Evolutionary conservation across 345 rosid genomes (phyloP), one percentile per base, ranked within the genome.

Genomic region (Triadica sebifera): DNA sequence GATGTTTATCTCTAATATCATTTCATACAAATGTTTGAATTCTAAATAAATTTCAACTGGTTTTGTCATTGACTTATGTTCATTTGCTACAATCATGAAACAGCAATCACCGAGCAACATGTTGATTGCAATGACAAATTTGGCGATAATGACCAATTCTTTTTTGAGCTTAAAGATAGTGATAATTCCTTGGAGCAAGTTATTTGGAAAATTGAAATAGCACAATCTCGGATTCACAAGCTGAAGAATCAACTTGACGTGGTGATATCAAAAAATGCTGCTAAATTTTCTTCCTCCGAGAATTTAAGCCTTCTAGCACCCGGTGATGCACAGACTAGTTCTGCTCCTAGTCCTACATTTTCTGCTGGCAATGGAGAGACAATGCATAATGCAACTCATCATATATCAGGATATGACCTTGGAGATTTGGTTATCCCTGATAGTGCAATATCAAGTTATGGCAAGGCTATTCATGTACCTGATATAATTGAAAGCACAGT

Each of bases 401-500:
- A 83, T 65, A 85, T 84, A 25, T 37, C 86, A 47, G 90, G 78
- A 13, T 90, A 82, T 57, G 88, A 84, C 74, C 82, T 87, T 16
- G 90, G 83, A 20, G 93, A 90, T 62, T 81, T 91, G 45, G 87
- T 84, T 49, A 56, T 88, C 79, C 89, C 97, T 11, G 93, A 88
- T 67, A 84, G 87, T 77, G 86, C 84, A 17, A 75, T 83, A 39
- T 89, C 91, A 12, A 88, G 88, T 81, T 89, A 83, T 69, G 91
- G 86, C 39, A 91, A 87, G 71, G 90, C 85, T 70, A 67, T 90
- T 80, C 91, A 90, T 66, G 91, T 90, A 17, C 98, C 99, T 25
- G 98, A 95, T 67, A 89, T 93, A 67, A 91, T 95, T 22, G 99
- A 96, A 83, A 93, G 98, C 79, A 96, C 93, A 20, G 93, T 85